phyloP scores from a whole-genome alignment of 2,329 filamentous ascomycete species.

The Paecilomyces dactylethromorphus region DNA sequence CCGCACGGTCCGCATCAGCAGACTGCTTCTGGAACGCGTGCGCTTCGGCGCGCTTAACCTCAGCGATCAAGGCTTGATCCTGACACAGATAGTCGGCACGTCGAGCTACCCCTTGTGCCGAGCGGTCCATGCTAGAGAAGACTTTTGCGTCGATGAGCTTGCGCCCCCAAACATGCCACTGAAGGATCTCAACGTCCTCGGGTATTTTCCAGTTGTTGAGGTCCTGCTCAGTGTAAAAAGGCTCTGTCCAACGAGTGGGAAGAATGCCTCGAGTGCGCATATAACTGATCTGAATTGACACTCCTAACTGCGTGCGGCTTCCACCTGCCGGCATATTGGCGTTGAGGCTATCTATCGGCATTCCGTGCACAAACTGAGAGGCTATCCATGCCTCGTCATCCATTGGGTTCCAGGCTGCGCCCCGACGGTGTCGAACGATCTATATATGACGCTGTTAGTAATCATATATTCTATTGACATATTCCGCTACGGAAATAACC shows the following conservation, averaged over 20 bases:
- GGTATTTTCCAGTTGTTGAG: slow-evolving; percentile 7
- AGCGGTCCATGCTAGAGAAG: slow-evolving; percentile 9
- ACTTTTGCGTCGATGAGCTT: slow-evolving; percentile 8
- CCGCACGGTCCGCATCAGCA: background rate
- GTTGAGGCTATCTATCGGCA: slow-evolving; percentile 6
- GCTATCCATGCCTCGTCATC: slow-evolving; percentile 10
- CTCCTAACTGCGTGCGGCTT: background rate
- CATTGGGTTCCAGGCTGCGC: background rate
- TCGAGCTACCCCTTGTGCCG: slow-evolving; percentile 6
- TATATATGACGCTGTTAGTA: background rate
- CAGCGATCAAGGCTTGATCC: slow-evolving; percentile 6
- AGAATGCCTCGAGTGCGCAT: slow-evolving; percentile 6
- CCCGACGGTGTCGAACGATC: background rate
- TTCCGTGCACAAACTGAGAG: slow-evolving; percentile 6
- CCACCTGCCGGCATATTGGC: slow-evolving; percentile 8
- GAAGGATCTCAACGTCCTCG: slow-evolving; percentile 12
- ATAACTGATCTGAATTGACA: slow-evolving; percentile 6
- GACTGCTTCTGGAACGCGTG: background rate
- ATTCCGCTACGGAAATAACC: background rate
- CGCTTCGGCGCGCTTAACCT: slow-evolving; percentile 4
- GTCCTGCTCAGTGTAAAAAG: background rate
- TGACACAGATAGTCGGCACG: slow-evolving; percentile 8
- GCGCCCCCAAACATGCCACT: slow-evolving; percentile 10
- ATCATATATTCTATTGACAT: background rate
- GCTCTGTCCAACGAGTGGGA: slow-evolving; percentile 8